Percentiles rank a stretch among this genome's conserved stretches.
These are phyloP conservation scores for Alternaria sp. DNA, from an alignment of 2,329 filamentous ascomycete species.

Conservation along the genomic window DNA sequence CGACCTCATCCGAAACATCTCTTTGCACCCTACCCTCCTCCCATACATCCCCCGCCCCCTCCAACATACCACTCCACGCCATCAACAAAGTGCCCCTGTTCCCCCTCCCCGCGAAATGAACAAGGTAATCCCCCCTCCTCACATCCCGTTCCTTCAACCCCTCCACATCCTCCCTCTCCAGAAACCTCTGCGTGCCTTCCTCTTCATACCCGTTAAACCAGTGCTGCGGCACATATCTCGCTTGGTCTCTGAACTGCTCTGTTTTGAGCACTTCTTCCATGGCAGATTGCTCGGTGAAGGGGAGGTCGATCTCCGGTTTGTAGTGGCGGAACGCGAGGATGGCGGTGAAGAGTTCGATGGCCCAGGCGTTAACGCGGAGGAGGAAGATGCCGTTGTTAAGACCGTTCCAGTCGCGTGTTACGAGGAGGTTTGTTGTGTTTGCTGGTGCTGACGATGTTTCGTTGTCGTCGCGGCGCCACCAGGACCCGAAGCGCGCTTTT, in stretches of 20 bases:
- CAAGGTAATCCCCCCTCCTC: constrained; percentile 50
- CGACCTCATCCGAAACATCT: constrained; percentile 31
- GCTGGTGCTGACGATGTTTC: not conserved
- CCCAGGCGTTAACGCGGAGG: constrained; percentile 49
- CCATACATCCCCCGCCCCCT: constrained; percentile 28
- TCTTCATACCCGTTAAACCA: constrained; percentile 54
- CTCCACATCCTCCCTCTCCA: constrained; percentile 39
- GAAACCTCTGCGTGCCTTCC: constrained; percentile 27
- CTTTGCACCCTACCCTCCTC: constrained; percentile 29
- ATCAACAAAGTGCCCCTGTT: constrained; percentile 45
- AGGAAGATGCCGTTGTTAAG: constrained; percentile 55
- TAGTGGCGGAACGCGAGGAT: constrained; percentile 51
- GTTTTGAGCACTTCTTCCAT: constrained; percentile 50
- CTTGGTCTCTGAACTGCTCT: constrained; percentile 37
- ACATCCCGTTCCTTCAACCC: constrained; percentile 46
- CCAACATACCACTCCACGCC: constrained; percentile 39
- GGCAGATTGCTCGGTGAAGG: constrained; percentile 51
- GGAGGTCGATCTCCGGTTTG: constrained; percentile 42
- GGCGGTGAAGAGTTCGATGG: constrained; percentile 48
- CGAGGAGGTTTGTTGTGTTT: constrained; percentile 42
- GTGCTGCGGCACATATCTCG: constrained; percentile 49
- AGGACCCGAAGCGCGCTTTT: constrained; percentile 21
- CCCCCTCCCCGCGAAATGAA: constrained; percentile 52
- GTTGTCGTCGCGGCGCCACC: constrained; percentile 14
- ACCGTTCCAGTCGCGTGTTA: constrained; percentile 50